A percentile compares a stretch with the other conserved stretches of the same genome.
phyloP scores from a whole-genome alignment of 768 basidiomycete species.

The Lactifluus rugatus region DNA sequence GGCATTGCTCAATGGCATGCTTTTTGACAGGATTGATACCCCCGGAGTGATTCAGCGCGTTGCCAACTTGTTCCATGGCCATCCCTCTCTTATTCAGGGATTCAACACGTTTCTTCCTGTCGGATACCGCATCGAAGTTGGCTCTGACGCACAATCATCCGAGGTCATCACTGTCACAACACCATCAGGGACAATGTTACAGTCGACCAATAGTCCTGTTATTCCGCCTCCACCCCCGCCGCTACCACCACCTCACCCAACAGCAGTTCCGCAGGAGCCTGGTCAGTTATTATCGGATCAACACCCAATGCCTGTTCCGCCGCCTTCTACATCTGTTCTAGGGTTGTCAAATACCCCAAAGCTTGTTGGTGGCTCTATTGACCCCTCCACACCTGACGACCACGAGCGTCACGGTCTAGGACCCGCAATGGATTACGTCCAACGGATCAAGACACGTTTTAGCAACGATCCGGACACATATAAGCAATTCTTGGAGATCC shows the following conservation, averaged over 20 bases:
- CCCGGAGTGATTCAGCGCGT: conserved; percentile 96
- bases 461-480: conserved; percentile 71
- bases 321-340: conserved; percentile 11
- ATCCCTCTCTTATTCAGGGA: conserved; percentile 86
- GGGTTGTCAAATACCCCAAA: conserved; percentile 10
- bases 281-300: background rate
- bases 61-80: conserved; percentile 84
- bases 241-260: background rate
- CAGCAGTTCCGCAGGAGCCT: background rate
- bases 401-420: conserved; percentile 33
- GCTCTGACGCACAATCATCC: conserved; percentile 49
- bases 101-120: conserved; percentile 97
- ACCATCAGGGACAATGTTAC: conserved; percentile 47
- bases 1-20: background rate
- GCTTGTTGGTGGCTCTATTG: background rate
- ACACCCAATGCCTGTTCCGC: conserved; percentile 4
- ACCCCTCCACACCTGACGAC: conserved; percentile 7
- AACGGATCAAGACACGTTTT: conserved; percentile 92
- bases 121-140: conserved; percentile 88
- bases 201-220: conserved; percentile 23
- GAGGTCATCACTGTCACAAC: conserved; percentile 71
- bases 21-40: conserved; percentile 75
- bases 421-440: conserved; percentile 89
- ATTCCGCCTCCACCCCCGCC: conserved; percentile 9
- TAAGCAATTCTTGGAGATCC: conserved; percentile 65